Evolutionary conservation across 1,284 basidiomycete genomes (phyloP), one percentile per base, ranked within the genome.

Genomic region (Leccinum subfulvum): DNA sequence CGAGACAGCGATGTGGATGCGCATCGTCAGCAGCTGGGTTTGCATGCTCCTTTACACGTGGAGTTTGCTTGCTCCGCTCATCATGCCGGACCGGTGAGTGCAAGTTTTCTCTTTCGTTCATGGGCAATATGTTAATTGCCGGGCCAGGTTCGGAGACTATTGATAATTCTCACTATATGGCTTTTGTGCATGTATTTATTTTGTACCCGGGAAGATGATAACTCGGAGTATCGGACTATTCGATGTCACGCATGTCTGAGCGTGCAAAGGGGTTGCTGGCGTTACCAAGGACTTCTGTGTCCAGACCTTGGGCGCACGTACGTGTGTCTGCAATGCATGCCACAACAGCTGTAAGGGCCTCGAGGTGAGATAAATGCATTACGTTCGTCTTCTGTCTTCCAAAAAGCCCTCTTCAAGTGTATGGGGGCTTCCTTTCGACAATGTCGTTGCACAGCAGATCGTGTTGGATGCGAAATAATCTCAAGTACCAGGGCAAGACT

Each of bases 1-100:
- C 10, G 92, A 95, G 73, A 91, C 93, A 4, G 95, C 97, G 3
- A 99, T 99, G 97, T 99, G 97, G 97, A 98, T 98, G 93, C 83
- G 97, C 5, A 85, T 98, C 54, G 91, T 98, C 39, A 96, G 94
- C 56, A 92, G 92, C 69, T 99, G 96, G 95, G 83, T 96, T 37
- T 97, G 94, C 77, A 91, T 96, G 78, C 71, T 88, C 51, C 79
- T 98, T 56, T 98, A 97, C 75, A 84, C 86, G 37, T 97, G 95
- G 95, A 96, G 92, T 71, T 78, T 96, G 65, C 71, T 97, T 52
- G 96, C 94, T 10, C 96, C 96, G 1, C 90, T 95, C 35, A 64
- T 97, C 33, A 81, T 95, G 84, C 95, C 95, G 55, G 96, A 93
- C 71, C 81, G 91, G 90, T 90, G 67, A 73, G 79, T 68, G 39